Evolutionary conservation across 179 eudicot genomes (phyloP).

Genomic region (Silene coronaria): DNA sequence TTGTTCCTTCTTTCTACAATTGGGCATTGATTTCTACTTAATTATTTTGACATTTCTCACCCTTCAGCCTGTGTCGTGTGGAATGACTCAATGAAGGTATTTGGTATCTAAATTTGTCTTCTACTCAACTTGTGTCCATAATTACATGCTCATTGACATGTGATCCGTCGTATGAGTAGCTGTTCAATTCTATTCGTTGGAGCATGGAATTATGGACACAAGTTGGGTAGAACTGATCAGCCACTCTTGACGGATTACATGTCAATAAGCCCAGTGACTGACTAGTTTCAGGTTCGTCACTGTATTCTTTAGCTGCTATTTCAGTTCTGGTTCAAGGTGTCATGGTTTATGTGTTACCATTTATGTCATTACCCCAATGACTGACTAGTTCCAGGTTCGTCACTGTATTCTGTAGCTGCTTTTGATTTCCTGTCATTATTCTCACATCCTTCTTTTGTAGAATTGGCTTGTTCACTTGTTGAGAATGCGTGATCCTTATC

Average conservation of each 20-base stretch:
- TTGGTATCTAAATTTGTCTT: no score
- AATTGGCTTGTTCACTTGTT: no score
- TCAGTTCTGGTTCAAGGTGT: slow-evolving; percentile 2
- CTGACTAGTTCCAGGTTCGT: no score
- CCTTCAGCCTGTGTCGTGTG: no score
- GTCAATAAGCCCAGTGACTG: no score
- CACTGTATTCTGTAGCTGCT: neutral
- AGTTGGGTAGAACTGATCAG: no score
- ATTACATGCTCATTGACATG: neutral
- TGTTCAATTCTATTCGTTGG: slow-evolving; percentile 30
- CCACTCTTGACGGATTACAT: no score
- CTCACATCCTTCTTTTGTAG: neutral
- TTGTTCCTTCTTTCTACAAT: neutral
- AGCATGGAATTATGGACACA: no score
- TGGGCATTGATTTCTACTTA: neutral
- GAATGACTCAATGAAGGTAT: no score
- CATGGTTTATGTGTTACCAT: neutral
- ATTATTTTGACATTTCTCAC: no score
- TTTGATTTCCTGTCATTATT: neutral
- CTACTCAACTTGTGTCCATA: no score
- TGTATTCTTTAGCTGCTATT: slow-evolving; percentile 4
- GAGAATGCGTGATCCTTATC: no score
- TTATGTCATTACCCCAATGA: neutral
- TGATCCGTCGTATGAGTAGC: neutral
- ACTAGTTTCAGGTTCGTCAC: slow-evolving; percentile 80